Percentiles rank a stretch among this genome's conserved stretches.
Evolutionary conservation across 2,329 filamentous ascomycete genomes (phyloP).

Genomic region (Colletotrichum sojae): DNA sequence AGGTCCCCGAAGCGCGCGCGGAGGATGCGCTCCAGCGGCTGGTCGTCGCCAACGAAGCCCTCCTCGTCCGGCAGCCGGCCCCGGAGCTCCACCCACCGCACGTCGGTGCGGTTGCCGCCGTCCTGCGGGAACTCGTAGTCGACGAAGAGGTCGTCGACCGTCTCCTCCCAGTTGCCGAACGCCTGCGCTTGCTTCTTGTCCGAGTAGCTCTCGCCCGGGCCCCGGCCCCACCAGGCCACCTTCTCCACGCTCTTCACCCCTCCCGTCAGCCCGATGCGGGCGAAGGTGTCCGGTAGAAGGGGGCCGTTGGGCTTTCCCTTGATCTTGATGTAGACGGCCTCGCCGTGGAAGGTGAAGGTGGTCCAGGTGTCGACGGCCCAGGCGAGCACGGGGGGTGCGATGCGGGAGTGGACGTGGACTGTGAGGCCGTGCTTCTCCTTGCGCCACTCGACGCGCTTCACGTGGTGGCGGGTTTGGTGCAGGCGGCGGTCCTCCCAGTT

Average conservation of each 20-base stretch:
- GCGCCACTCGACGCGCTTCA: conserved; percentile 53
- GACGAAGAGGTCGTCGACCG: conserved; percentile 67
- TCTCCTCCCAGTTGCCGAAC: conserved; percentile 66
- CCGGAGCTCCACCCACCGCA: conserved; percentile 69
- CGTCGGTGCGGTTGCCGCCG: conserved; percentile 74
- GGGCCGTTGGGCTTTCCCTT: conserved; percentile 62
- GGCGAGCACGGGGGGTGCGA: conserved; percentile 74
- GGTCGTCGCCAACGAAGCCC: conserved; percentile 17
- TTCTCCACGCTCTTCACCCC: conserved; percentile 55
- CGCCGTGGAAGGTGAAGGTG: conserved; percentile 68
- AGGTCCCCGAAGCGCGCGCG: conserved; percentile 62
- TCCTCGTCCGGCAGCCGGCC: conserved; percentile 45
- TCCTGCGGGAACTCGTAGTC: conserved; percentile 80
- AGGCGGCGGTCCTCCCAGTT: conserved; percentile 68
- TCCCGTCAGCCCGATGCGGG: conserved; percentile 73
- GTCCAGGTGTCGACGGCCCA: conserved; percentile 69
- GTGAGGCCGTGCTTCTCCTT: conserved; percentile 48
- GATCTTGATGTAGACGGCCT: conserved; percentile 64
- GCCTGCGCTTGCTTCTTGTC: conserved; percentile 75
- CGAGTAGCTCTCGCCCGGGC: conserved; percentile 75
- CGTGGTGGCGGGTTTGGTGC: conserved; percentile 61
- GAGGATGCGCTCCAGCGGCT: conserved; percentile 49
- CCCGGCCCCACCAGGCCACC: conserved; percentile 76
- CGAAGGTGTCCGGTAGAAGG: conserved; percentile 69
- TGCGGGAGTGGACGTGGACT: conserved; percentile 64